Base-by-base conservation (phyloP, 179 eudicot species). In the Nepenthes alata region DNA sequence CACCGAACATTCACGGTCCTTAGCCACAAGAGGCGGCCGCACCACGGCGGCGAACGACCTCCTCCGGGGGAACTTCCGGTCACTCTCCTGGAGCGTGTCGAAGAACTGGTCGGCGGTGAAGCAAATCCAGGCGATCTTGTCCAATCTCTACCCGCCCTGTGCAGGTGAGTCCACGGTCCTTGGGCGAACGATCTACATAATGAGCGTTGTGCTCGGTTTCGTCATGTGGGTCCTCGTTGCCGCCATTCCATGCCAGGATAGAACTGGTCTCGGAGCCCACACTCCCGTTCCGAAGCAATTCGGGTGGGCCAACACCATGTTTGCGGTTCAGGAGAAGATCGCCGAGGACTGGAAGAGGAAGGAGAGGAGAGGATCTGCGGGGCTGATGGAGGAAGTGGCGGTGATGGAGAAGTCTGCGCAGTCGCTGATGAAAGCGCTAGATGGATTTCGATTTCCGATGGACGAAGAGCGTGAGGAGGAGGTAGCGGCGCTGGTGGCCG, bases 261-360 rank as follows among this genome's bases (percentile, higher is more conserved):
- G 98, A 67, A 61, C 77, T 2, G 98, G 96, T 57, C 80, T 91
- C 1, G 56, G 69, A 60, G 70, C 89, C 36, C 96, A 91, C 48
- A 67, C 86, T 2, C 84, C 83, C 1, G 60, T 89, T 11, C 91
- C 91, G 2, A 84, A 74, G 57, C 84, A 86, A 16, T 61, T 77
- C 55, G 63, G 35, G 1, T 91, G 98, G 96, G 95, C 89, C 55
- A 89, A 86, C 0, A 59, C 81, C 0, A 61, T 91, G 53, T 69
- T 74, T 47, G 75, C 78, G 64, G 64, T 91, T 57, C 88, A 83
- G 14, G 98, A 91, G 64, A 89, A 89, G 65, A 91, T 91, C 5
- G 93, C 81, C 3, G 98, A 91, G 61, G 96, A 91, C 44, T 89
- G 96, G 98, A 91, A 91, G 85, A 88, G 74, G 70, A 89, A 91